phyloP scores from a whole-genome alignment of 805 yeast species.

The Myxozyma nipponensis region DNA sequence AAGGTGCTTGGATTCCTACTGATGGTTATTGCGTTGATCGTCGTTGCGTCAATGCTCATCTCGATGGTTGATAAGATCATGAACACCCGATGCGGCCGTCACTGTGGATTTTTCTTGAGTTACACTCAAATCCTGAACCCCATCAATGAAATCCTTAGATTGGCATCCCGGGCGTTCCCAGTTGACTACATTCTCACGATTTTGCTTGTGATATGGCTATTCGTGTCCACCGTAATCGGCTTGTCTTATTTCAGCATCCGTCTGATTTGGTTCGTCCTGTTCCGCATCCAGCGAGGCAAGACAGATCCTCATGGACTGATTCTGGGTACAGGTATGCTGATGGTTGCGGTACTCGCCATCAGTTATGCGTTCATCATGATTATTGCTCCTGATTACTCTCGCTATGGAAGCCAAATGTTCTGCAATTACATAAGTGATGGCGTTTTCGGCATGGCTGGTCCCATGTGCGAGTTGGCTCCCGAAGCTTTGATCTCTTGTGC shows the following conservation, averaged over 20 bases:
- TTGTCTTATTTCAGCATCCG: slow-evolving; percentile 28
- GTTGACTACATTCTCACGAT: slow-evolving; percentile 26
- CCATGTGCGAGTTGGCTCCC: slow-evolving; percentile 19
- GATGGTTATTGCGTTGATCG: slow-evolving; percentile 17
- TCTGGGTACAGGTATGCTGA: slow-evolving; percentile 25
- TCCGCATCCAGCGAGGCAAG: slow-evolving; percentile 27
- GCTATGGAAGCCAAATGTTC: slow-evolving; percentile 27
- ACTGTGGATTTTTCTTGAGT: slow-evolving; percentile 22
- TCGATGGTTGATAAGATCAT: slow-evolving; percentile 25
- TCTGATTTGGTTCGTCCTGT: slow-evolving; percentile 25
- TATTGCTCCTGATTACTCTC: slow-evolving; percentile 28
- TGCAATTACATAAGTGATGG: slow-evolving; percentile 24
- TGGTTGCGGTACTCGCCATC: slow-evolving; percentile 27
- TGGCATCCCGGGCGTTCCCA: slow-evolving; percentile 25
- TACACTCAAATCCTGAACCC: slow-evolving; percentile 21
- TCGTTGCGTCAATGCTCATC: slow-evolving; percentile 25
- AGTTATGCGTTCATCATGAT: slow-evolving; percentile 26
- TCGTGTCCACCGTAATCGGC: slow-evolving; percentile 27
- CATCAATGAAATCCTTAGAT: slow-evolving; percentile 22
- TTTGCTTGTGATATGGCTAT: slow-evolving; percentile 25
- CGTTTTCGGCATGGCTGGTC: slow-evolving; percentile 24
- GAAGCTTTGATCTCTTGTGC: slow-evolving; percentile 24
- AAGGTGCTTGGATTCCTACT: slow-evolving; percentile 21
- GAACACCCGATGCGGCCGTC: slow-evolving; percentile 26
- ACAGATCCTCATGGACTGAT: slow-evolving; percentile 28